These are phyloP conservation scores for Paraphysoderma sedebokerense DNA, from an alignment of 371 early-diverging fungal genomes.

Conservation along the genomic window DNA sequence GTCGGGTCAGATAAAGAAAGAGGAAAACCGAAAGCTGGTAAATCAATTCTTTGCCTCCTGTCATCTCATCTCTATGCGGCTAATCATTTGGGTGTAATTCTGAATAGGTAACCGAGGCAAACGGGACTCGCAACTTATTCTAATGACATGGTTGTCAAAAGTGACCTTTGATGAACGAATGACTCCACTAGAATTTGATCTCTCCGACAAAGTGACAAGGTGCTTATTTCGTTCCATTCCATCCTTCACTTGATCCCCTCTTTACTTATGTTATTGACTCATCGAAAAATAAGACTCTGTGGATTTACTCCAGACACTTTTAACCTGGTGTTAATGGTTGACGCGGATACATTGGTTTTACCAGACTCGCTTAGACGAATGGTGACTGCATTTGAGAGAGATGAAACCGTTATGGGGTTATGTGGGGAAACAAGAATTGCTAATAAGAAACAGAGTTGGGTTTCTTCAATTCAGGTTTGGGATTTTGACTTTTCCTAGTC, in stretches of 20 bases:
- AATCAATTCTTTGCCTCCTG: too few species aligned
- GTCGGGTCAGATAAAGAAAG: constrained; percentile 12
- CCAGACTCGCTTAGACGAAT: constrained; percentile 40
- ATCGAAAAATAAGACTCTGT: constrained; percentile 8
- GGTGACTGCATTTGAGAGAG: constrained; percentile 40
- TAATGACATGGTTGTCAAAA: constrained; percentile 63
- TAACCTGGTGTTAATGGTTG: constrained; percentile 56
- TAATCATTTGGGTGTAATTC: constrained; percentile 10
- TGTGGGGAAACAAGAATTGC: constrained; percentile 53
- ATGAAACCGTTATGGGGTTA: constrained; percentile 47
- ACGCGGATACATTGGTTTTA: constrained; percentile 45
- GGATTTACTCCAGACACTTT: constrained; percentile 40
- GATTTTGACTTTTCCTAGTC: not conserved
- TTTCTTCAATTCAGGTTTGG: constrained; percentile 34
- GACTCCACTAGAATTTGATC: constrained; percentile 56
- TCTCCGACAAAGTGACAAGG: constrained; percentile 38
- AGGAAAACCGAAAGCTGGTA: constrained; percentile 6
- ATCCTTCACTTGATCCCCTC: constrained; percentile 13
- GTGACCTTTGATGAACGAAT: constrained; percentile 57
- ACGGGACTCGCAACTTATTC: constrained; percentile 68
- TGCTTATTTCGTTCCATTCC: constrained; percentile 6
- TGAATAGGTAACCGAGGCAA: constrained; percentile 58
- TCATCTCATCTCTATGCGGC: too few species aligned
- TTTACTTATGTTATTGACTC: constrained; percentile 22
- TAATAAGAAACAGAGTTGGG: constrained; percentile 45